Conservation (phyloP, 2,329 filamentous ascomycete species). For the Exophiala lecanii-corni region DNA sequence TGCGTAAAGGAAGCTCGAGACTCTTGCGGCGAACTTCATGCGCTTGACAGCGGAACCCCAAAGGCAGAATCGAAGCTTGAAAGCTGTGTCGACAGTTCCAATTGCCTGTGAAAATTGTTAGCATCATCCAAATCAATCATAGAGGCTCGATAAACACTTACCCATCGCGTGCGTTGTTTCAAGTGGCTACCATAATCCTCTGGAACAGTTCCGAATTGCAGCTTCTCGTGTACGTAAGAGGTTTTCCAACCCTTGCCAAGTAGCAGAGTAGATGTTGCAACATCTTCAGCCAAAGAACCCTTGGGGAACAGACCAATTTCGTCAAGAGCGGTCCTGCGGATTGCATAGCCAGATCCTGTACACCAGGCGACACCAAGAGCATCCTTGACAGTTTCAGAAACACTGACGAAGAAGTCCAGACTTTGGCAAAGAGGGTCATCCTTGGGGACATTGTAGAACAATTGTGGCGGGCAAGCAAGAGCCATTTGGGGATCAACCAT, state of each 20-base stretch:
- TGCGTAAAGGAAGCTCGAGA: conserved; percentile 56
- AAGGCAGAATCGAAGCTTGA: conserved; percentile 58
- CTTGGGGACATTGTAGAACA: conserved; percentile 31
- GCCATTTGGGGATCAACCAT: conserved; percentile 27
- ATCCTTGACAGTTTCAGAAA: conserved; percentile 30
- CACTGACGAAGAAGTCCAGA: conserved; percentile 30
- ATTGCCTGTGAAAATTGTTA: conserved; percentile 32
- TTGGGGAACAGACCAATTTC: conserved; percentile 31
- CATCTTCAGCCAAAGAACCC: conserved; percentile 33
- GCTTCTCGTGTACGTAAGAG: conserved; percentile 28
- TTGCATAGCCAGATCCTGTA: conserved; percentile 31
- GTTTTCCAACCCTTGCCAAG: conserved; percentile 30
- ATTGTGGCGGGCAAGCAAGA: conserved; percentile 35
- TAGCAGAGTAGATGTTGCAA: conserved; percentile 29
- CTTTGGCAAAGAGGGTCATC: conserved; percentile 30
- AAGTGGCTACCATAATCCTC: conserved; percentile 35
- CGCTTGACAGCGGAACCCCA: conserved; percentile 50
- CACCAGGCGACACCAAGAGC: conserved; percentile 30
- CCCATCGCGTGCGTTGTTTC: conserved; percentile 37
- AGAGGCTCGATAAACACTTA: too few species aligned
- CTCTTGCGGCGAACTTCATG: conserved; percentile 55
- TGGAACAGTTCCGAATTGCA: conserved; percentile 33
- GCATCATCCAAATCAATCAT: too few species aligned
- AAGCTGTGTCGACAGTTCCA: conserved; percentile 53
- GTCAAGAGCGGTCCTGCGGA: conserved; percentile 29